Conservation (phyloP, 2,329 filamentous ascomycete genomes). For the Phymatotrichopsis omnivora region DNA sequence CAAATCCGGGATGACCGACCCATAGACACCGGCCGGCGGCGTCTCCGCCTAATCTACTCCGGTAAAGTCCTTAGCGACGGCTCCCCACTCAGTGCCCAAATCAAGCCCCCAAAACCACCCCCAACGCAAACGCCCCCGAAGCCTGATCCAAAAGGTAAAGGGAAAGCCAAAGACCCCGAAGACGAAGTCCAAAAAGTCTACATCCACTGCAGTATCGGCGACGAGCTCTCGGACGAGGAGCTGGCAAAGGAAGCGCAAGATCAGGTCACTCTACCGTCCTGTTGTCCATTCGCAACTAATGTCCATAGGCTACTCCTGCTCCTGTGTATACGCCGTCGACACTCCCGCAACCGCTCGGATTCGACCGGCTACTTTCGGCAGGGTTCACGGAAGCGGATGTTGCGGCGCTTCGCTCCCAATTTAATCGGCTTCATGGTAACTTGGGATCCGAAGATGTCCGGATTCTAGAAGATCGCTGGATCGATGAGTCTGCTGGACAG, state of each 20-base stretch:
- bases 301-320: constrained; percentile 24
- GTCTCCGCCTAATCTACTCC: constrained; percentile 79
- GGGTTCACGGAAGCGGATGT: constrained; percentile 80
- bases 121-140: constrained; percentile 35
- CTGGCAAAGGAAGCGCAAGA: constrained; percentile 54
- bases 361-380: constrained; percentile 70
- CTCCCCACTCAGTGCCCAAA: constrained; percentile 54
- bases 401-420: constrained; percentile 74
- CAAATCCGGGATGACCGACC: constrained; percentile 65
- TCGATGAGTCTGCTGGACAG: constrained; percentile 35
- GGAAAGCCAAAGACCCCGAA: constrained; percentile 48
- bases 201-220: constrained; percentile 86
- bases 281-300: not conserved
- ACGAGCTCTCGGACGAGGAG: constrained; percentile 57
- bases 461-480: constrained; percentile 37
- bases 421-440: constrained; percentile 62
- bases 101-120: constrained; percentile 53
- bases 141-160: constrained; percentile 45
- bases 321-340: constrained; percentile 38
- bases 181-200: constrained; percentile 53
- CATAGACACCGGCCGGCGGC: constrained; percentile 50
- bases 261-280: not conserved
- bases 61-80: constrained; percentile 75
- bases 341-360: constrained; percentile 59
- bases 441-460: constrained; percentile 55